Conservation (phyloP, 305 asterid species). For the Withania somnifera region DNA sequence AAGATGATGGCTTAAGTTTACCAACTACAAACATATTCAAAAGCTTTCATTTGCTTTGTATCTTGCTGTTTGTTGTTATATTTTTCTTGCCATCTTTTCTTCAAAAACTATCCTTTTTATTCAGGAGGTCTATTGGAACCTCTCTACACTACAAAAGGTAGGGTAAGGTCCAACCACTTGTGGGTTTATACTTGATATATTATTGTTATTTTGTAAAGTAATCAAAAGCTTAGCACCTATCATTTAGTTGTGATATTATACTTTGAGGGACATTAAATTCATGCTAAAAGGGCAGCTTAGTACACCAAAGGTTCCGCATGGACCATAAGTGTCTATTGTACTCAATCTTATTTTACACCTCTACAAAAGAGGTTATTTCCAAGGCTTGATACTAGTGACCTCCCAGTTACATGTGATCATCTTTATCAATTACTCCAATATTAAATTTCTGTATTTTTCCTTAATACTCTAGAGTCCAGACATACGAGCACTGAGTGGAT, state of each 20-base stretch:
- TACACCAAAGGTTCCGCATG: too few relatives aligned
- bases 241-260: not conserved
- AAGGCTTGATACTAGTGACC: too few relatives aligned
- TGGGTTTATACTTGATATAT: not conserved
- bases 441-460: not conserved
- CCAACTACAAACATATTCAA: not conserved
- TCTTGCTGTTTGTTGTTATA: not conserved
- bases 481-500: not conserved
- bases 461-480: not conserved
- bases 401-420: too few relatives aligned
- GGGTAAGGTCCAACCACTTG: not conserved
- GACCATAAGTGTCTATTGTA: too few relatives aligned
- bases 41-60: not conserved
- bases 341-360: too few relatives aligned
- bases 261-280: not conserved
- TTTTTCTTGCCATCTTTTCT: not conserved
- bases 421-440: too few relatives aligned
- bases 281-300: too few relatives aligned
- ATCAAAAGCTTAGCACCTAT: not conserved
- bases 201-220: not conserved
- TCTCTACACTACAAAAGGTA: not conserved
- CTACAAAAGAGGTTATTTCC: too few relatives aligned
- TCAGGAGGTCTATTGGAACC: not conserved
- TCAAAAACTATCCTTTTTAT: not conserved
- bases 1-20: not conserved